phyloP scores from a whole-genome alignment of 306 rosid genomes.

The Cicer cuneatum region DNA sequence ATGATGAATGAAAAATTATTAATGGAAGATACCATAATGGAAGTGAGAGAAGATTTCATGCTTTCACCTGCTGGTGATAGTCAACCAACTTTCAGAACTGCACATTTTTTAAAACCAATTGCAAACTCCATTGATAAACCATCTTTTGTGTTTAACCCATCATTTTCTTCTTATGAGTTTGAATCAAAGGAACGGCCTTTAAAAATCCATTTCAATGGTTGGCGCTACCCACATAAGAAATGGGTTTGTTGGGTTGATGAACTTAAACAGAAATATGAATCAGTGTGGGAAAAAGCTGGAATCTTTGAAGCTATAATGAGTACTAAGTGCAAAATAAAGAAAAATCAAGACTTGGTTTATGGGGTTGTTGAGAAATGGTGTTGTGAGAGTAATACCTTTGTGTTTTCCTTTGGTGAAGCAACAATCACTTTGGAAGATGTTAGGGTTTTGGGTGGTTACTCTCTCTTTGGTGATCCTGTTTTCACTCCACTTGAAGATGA shows the following conservation, averaged over 20 bases:
- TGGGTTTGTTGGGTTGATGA: constrained; percentile 52
- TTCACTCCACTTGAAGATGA: constrained; percentile 19
- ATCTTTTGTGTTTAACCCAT: neutral
- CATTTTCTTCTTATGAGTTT: constrained; percentile 19
- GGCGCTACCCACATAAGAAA: constrained; percentile 20
- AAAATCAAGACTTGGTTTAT: constrained; percentile 21
- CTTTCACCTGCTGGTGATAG: constrained; percentile 61
- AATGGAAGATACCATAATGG: constrained; percentile 40
- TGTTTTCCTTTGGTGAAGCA: constrained; percentile 65
- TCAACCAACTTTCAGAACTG: constrained; percentile 45
- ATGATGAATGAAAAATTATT: constrained; percentile 26
- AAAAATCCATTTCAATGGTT: constrained; percentile 39
- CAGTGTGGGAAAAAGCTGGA: constrained; percentile 54
- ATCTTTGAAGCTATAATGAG: constrained; percentile 56
- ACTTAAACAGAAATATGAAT: constrained; percentile 39
- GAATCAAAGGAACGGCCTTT: constrained; percentile 40
- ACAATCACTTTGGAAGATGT: constrained; percentile 68
- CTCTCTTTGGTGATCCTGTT: constrained; percentile 51
- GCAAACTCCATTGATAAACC: constrained; percentile 21
- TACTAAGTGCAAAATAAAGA: constrained; percentile 33
- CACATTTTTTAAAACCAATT: constrained; percentile 56
- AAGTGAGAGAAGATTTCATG: constrained; percentile 52
- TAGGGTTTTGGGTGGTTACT: constrained; percentile 57
- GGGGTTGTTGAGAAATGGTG: constrained; percentile 57
- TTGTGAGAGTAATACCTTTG: constrained; percentile 47